Base-by-base conservation (phyloP, 1,139 yeast species). In the Magnusiomyces magnusii region DNA sequence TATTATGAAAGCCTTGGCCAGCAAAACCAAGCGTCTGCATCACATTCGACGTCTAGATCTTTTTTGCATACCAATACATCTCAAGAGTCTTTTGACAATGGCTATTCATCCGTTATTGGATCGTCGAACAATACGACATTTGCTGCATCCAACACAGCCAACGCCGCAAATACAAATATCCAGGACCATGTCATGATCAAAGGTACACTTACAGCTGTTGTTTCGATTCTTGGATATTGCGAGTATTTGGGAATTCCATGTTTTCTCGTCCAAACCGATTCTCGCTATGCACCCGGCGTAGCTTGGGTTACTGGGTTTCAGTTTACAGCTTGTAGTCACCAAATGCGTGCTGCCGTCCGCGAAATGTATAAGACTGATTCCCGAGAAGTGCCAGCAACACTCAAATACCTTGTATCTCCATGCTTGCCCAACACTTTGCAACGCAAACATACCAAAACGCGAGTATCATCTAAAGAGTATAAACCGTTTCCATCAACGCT, bases 261-360 rank as follows among this genome's bases (percentile, higher is more conserved):
- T 28, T 50, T 50, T 19, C 39, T 50, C 15, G 27, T 50, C 24
- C 41, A 50, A 50, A 50, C 53, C 25, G 39, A 50, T 31, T 28
- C 41, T 2, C 27, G 49, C 27, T 44, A 44, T 17, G 49, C 27
- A 9, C 49, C 49, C 17, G 53, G 53, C 15, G 41, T 50, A 9
- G 36, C 53, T 28, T 50, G 53, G 53, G 53, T 50, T 5, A 50
- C 41, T 3, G 53, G 53, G 25, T 50, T 50, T n/a, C 53, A 50
- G 53, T 34, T 50, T 21, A 28, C 53, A 3, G 41, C 24, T 9
- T 50, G 53, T 28, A 28, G 41, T n/a, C 21, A 31, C 23, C n/a
- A 31, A 9, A 21, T 50, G 39, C 53, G 39, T 19, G 21, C 41
- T n/a, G 24, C 53, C 15, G 31, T 50, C 25, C 36, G 41, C 2